Percentiles rank a stretch among this genome's conserved stretches.
Evolutionary conservation across 2,329 filamentous ascomycete species (phyloP).

Genomic region (Drechslerella stenobrocha): DNA sequence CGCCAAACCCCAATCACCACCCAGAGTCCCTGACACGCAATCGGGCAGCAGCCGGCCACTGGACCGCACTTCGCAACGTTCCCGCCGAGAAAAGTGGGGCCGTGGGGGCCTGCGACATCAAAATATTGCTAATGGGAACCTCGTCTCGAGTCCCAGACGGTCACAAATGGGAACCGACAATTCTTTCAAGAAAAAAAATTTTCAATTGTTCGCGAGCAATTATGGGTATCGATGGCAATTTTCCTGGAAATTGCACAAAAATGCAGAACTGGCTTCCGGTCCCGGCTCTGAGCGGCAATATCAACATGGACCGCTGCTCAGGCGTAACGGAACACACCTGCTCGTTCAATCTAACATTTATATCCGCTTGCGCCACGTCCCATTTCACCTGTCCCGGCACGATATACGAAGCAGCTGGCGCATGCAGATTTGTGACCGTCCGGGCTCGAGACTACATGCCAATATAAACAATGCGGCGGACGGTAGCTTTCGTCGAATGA

Average conservation of each 20-base stretch:
- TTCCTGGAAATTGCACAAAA: constrained; percentile 17
- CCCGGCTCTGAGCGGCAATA: constrained; percentile 10
- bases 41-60: constrained; percentile 37
- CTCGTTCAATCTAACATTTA: constrained; percentile 4
- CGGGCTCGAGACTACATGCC: constrained; percentile 3
- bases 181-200: no score
- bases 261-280: background rate
- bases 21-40: constrained; percentile 18
- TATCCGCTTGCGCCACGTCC: constrained; percentile 18
- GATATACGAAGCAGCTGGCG: no score
- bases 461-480: constrained; percentile 7
- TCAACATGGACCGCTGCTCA: constrained; percentile 6
- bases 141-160: no score
- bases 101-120: constrained; percentile 5
- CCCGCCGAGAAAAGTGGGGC: background rate
- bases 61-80: constrained; percentile 38
- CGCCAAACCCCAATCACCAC: constrained; percentile 20
- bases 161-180: no score
- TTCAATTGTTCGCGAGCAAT: no score
- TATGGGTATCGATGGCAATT: constrained; percentile 24
- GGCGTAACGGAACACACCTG: background rate
- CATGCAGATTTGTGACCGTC: no score
- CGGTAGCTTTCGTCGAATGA: background rate
- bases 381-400: background rate
- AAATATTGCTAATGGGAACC: background rate